phyloP scores from a whole-genome alignment of 371 early-diverging fungal species.

The Smittium mucronatum region DNA sequence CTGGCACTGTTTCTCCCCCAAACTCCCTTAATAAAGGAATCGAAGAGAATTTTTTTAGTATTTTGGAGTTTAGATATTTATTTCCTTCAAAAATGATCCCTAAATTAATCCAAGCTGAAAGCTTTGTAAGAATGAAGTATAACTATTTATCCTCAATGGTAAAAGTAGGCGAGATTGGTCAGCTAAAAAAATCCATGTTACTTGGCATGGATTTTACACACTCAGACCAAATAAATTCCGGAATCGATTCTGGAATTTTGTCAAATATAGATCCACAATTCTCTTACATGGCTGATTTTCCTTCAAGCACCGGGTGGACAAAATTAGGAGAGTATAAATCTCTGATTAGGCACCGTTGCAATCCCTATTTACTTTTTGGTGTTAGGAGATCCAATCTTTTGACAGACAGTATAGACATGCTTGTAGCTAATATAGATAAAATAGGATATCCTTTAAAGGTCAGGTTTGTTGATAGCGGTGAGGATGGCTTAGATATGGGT shows the following conservation, averaged over 20 bases:
- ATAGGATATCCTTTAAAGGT: constrained; percentile 52
- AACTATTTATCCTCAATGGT: constrained; percentile 8
- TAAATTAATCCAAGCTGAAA: background rate
- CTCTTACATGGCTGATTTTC: background rate
- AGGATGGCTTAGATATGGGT: constrained; percentile 83
- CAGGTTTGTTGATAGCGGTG: constrained; percentile 57
- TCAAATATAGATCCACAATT: background rate
- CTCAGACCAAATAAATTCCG: background rate
- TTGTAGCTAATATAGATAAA: constrained; percentile 39
- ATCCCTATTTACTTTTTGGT: constrained; percentile 67
- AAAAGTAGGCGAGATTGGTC: background rate
- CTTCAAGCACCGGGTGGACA: background rate
- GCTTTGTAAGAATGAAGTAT: constrained; percentile 1
- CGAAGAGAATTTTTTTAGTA: background rate
- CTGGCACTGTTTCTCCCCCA: background rate
- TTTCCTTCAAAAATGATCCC: constrained; percentile 6
- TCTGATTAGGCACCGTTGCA: constrained; percentile 24
- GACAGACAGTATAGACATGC: constrained; percentile 51
- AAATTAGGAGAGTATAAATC: background rate
- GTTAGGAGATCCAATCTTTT: constrained; percentile 55
- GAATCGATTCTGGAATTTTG: background rate
- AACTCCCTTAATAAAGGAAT: background rate
- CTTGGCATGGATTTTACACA: background rate
- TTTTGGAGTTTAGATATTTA: constrained; percentile 1
- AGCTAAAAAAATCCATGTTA: constrained; percentile 1